Base-by-base conservation (phyloP, 202 grass and related monocot genomes). In the Tripidium arundinaceum region DNA sequence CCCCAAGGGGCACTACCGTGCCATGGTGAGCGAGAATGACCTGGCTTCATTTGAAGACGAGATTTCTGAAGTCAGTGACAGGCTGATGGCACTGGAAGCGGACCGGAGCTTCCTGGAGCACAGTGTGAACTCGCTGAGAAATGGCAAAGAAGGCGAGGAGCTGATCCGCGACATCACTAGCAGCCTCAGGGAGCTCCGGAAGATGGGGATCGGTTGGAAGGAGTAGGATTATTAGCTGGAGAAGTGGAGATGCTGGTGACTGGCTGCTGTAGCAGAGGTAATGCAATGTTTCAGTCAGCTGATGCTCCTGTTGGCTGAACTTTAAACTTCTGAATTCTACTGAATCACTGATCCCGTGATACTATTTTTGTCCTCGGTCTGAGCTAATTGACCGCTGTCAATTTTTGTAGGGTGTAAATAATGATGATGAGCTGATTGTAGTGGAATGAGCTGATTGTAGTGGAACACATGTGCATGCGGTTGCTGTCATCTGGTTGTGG, bases 101-200 rank as follows among this genome's bases (percentile, higher is more conserved):
- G 92, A 98, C 75, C 82, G 54, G 67, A 91, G 80, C 87, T 98
- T 95, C 87, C 82, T 94, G 26, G 87, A 94, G 77, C 92, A 94
- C 77, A 90, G 89, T 33, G 83, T 93, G 39, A 98, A 98, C 68
- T 94, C 95, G 13, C 89, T 94, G 69, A 87, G 74, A 81, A 88
- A 72, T 54, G 90, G 90, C 15, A n/a, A 82, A n/a, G 86, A 83
- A 61, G 92, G 92, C 3, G 79, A 75, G 79, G 74, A 28, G 34
- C 89, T 98, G 83, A 83, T 98, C 82, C 79, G 80, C 16, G 90
- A 93, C 78, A 93, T 98, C 60, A 85, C 88, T 27, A 9, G 62
- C 70, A 86, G 90, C 78, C 83, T 95, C 18, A 84, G 34, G 34
- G 86, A 91, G 76, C 79, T 98, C 72, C 80, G 90, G 33, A 87